Percentiles rank a stretch among this genome's conserved stretches.
Evolutionary conservation across 345 rosid species (phyloP).

Genomic region (Cardamine resedifolia): DNA sequence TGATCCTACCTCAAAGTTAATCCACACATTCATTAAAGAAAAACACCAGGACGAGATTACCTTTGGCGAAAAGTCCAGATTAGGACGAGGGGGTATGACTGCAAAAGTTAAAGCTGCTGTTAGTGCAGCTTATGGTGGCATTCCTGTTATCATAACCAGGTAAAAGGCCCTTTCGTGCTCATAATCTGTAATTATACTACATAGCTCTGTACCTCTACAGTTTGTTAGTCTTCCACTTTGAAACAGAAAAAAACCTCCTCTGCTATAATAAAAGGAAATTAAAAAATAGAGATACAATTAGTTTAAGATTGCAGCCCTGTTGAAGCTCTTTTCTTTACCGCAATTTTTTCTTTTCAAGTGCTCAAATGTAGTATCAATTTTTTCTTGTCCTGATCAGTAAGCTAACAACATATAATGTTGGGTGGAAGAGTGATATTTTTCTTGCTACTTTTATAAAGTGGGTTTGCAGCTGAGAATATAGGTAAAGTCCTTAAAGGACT

Average conservation of each 20-base stretch:
- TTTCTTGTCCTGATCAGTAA: constrained; percentile 1
- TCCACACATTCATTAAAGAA: constrained; percentile 76
- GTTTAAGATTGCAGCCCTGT: not conserved
- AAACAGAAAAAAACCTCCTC: not conserved
- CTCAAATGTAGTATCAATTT: not conserved
- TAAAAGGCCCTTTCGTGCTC: constrained; percentile 24
- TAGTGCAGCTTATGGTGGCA: constrained; percentile 79
- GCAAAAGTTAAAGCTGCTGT: constrained; percentile 98
- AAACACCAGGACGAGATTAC: constrained; percentile 83
- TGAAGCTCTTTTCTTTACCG: not conserved
- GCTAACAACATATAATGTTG: constrained; percentile 35
- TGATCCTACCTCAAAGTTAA: constrained; percentile 81
- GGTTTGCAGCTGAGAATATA: constrained; percentile 70
- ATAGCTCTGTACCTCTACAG: not conserved
- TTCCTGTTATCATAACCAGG: constrained; percentile 98
- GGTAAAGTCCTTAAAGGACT: constrained; percentile 79
- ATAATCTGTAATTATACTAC: not conserved
- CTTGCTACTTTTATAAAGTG: constrained; percentile 61
- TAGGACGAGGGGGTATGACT: constrained; percentile 99
- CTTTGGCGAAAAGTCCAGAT: constrained; percentile 90
- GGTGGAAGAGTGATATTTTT: constrained; percentile 22
- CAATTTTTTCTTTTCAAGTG: not conserved
- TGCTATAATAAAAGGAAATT: not conserved
- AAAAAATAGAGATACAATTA: not conserved
- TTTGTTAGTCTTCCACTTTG: not conserved